phyloP scores from a whole-genome alignment of 768 basidiomycete genomes.

The Collybia sordida region DNA sequence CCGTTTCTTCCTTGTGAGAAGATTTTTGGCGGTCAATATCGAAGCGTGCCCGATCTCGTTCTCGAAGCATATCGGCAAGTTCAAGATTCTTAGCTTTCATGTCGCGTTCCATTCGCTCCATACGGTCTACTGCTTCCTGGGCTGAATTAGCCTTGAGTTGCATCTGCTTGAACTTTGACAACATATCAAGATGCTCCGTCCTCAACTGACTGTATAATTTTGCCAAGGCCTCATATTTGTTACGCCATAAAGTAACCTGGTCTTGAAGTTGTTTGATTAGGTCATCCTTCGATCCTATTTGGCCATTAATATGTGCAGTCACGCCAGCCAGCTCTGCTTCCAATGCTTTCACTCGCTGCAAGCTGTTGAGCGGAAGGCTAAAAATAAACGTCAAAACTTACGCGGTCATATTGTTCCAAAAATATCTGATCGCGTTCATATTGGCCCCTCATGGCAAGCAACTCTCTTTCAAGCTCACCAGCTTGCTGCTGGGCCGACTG shows the following conservation, averaged over 20 bases:
- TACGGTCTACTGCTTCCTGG: constrained; percentile 95
- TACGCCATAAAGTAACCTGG: constrained; percentile 95
- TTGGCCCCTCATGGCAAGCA: constrained; percentile 92
- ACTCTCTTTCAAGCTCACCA: constrained; percentile 83
- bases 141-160: constrained; percentile 98
- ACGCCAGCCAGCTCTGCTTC: constrained; percentile 85
- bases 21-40: constrained; percentile 93
- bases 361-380: constrained; percentile 5
- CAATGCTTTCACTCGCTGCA: constrained; percentile 90
- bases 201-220: constrained; percentile 98
- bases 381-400: constrained; percentile 36
- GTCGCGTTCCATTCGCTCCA: constrained; percentile 99
- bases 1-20: constrained; percentile 92
- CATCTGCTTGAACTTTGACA: constrained; percentile 95
- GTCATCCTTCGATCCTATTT: constrained; percentile 91
- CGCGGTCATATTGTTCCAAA: constrained; percentile 95
- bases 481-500: constrained; percentile 70
- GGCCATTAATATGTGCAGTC: constrained; percentile 74
- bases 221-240: constrained; percentile 97
- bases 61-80: constrained; percentile 97
- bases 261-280: constrained; percentile 94
- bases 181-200: constrained; percentile 95
- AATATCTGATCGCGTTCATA: constrained; percentile 98
- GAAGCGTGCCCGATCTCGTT: constrained; percentile 93
- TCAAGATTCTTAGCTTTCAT: constrained; percentile 98